phyloP scores from a whole-genome alignment of 2,329 filamentous ascomycete genomes.

The Juglanconis oblonga region DNA sequence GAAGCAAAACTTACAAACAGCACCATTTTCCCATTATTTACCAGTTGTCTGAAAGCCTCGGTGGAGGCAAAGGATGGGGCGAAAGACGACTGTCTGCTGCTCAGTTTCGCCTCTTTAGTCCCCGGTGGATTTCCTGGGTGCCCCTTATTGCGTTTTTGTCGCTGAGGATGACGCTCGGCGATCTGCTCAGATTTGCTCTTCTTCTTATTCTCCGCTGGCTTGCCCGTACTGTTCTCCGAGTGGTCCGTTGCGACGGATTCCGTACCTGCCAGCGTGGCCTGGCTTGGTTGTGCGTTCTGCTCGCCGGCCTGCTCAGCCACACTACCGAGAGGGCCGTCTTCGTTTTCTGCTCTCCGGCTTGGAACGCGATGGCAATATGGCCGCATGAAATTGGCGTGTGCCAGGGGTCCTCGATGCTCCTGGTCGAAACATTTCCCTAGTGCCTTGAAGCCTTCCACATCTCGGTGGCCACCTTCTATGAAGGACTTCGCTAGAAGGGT shows the following conservation, averaged over 20 bases:
- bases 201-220: slow-evolving; percentile 28
- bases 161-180: slow-evolving; percentile 34
- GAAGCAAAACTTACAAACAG: slow-evolving; percentile 29
- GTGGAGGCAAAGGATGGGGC: slow-evolving; percentile 21
- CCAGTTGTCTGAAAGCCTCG: slow-evolving; percentile 28
- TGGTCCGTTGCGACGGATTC: slow-evolving; percentile 15
- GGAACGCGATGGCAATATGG: slow-evolving; percentile 52
- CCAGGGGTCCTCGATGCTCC: slow-evolving; percentile 55
- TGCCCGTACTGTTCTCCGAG: slow-evolving; percentile 22
- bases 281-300: neutral
- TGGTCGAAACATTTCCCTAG: slow-evolving; percentile 60
- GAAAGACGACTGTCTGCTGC: slow-evolving; percentile 16
- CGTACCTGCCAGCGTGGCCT: neutral
- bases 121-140: slow-evolving; percentile 34
- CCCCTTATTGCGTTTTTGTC: slow-evolving; percentile 30
- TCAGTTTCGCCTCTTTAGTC: slow-evolving; percentile 27
- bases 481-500: slow-evolving; percentile 61
- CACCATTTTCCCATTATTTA: slow-evolving; percentile 28
- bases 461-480: slow-evolving; percentile 59
- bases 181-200: slow-evolving; percentile 35
- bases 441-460: slow-evolving; percentile 62
- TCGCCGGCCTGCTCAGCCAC: slow-evolving; percentile 19
- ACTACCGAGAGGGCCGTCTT: slow-evolving; percentile 26
- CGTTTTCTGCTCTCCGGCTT: slow-evolving; percentile 30
- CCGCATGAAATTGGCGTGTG: slow-evolving; percentile 62